These are phyloP conservation scores for Epichloe festucae DNA, from an alignment of 2,329 filamentous ascomycete genomes.

Conservation along the genomic window DNA sequence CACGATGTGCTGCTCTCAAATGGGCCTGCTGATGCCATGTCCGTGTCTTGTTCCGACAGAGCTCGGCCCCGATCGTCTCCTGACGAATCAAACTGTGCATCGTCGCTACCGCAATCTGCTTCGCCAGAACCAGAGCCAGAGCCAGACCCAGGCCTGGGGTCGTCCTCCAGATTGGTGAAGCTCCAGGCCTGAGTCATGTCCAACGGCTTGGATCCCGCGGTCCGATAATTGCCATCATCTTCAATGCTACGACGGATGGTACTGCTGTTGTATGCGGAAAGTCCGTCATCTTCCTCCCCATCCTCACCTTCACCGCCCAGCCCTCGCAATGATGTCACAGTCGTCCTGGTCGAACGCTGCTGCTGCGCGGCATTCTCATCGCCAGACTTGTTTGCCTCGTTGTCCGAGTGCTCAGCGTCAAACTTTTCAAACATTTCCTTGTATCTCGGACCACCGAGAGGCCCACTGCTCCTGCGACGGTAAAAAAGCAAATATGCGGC, in stretches of 20 bases:
- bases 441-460: slow-evolving; percentile 69
- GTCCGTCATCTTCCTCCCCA: slow-evolving; percentile 18
- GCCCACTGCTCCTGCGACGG: slow-evolving; percentile 62
- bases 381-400: slow-evolving; percentile 45
- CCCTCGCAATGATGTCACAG: slow-evolving; percentile 14
- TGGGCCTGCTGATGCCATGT: slow-evolving; percentile 15
- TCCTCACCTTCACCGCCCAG: slow-evolving; percentile 14
- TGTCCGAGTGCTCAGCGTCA: slow-evolving; percentile 32
- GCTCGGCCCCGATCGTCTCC: slow-evolving; percentile 20
- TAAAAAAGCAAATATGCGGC: slow-evolving; percentile 94
- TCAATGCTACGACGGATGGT: slow-evolving; percentile 32
- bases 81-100: slow-evolving; percentile 28
- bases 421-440: slow-evolving; percentile 56
- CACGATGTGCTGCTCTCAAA: slow-evolving; percentile 13
- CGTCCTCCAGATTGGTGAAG: slow-evolving; percentile 26
- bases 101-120: slow-evolving; percentile 29
- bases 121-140: slow-evolving; percentile 15
- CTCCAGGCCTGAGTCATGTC: slow-evolving; percentile 30
- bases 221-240: slow-evolving; percentile 24
- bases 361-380: slow-evolving; percentile 46
- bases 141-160: slow-evolving; percentile 16
- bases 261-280: slow-evolving; percentile 20
- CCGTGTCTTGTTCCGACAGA: slow-evolving; percentile 17
- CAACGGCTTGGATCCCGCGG: slow-evolving; percentile 17
- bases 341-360: slow-evolving; percentile 35